phyloP scores from a whole-genome alignment of 192 early-diverging fungal genomes.

The Irineochytrium annulatum region DNA sequence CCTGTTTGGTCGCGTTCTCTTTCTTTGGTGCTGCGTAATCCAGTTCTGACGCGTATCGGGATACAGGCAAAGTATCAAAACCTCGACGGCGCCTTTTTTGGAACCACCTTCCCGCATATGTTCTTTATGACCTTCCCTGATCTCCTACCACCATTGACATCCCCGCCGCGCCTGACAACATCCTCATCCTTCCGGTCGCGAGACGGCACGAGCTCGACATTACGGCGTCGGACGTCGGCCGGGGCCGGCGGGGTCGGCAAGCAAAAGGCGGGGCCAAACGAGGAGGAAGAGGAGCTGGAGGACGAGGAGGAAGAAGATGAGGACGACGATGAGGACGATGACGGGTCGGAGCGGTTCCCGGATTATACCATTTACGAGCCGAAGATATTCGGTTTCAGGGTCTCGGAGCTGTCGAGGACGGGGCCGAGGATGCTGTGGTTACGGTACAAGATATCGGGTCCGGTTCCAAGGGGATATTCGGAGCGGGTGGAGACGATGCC shows the following conservation, averaged over 20 bases:
- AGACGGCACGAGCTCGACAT: too few relatives aligned
- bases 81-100: slow-evolving; percentile 83
- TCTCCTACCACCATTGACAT: slow-evolving; percentile 49
- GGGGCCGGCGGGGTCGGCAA: too few relatives aligned
- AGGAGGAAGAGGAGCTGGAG: not conserved
- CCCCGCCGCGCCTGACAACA: slow-evolving; percentile 2
- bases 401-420: slow-evolving; percentile 66
- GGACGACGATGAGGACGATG: slow-evolving; percentile 26
- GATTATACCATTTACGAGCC: slow-evolving; percentile 69
- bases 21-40: too few relatives aligned
- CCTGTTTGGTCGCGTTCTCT: too few relatives aligned
- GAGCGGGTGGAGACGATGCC: too few relatives aligned
- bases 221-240: too few relatives aligned
- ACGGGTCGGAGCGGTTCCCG: slow-evolving; percentile 7
- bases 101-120: slow-evolving; percentile 91
- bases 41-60: too few relatives aligned
- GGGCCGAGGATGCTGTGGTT: slow-evolving; percentile 95
- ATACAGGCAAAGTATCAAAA: slow-evolving; percentile 39
- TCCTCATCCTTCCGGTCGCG: not conserved
- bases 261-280: too few relatives aligned
- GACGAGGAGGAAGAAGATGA: slow-evolving; percentile 15
- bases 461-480: too few relatives aligned
- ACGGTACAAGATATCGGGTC: slow-evolving; percentile 62
- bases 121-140: slow-evolving; percentile 85
- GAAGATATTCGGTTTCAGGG: slow-evolving; percentile 88